A percentile compares a stretch with the other conserved stretches of the same genome.
Conservation (phyloP, 352 stramenopile genomes). For the Phytopythium aichiense region DNA sequence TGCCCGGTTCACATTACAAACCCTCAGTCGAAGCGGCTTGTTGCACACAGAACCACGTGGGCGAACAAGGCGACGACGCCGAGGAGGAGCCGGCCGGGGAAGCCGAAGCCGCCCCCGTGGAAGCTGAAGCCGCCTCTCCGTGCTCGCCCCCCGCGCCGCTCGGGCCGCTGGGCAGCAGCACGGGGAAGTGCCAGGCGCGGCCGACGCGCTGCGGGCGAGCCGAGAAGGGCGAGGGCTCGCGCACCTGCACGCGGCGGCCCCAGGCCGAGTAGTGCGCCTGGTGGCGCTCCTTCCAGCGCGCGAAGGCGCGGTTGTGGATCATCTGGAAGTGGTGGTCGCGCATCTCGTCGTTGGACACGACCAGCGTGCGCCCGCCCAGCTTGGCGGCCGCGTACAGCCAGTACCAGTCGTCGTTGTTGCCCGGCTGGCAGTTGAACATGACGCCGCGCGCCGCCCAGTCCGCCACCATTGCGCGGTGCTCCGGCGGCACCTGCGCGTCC, state of each 20-base stretch:
- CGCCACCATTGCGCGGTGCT: slow-evolving; percentile 67
- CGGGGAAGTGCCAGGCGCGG: slow-evolving; percentile 65
- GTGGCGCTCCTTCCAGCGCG: slow-evolving; percentile 96
- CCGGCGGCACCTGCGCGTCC: slow-evolving; percentile 79
- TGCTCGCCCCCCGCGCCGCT: no score
- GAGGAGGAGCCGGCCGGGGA: not conserved
- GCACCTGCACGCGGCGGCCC: slow-evolving; percentile 32
- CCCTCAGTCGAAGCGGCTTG: not conserved
- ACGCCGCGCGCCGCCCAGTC: slow-evolving; percentile 63
- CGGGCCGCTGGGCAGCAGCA: not conserved
- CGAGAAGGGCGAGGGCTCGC: slow-evolving; percentile 63
- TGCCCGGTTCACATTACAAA: not conserved
- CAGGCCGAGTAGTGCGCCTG: slow-evolving; percentile 90
- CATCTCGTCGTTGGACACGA: slow-evolving; percentile 99
- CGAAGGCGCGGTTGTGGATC: slow-evolving; percentile 93
- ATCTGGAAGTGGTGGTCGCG: slow-evolving; percentile 99
- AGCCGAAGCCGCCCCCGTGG: not conserved
- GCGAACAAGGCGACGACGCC: not conserved
- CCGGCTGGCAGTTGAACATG: slow-evolving; percentile 91
- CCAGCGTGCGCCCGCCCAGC: slow-evolving; percentile 69
- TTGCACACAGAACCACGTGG: slow-evolving; percentile 5
- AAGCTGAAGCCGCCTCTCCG: not conserved
- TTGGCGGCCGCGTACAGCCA: slow-evolving; percentile 96
- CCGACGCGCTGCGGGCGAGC: slow-evolving; percentile 50
- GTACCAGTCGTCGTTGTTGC: slow-evolving; percentile 99